A percentile compares a stretch with the other conserved stretches of the same genome.
phyloP scores from a whole-genome alignment of 139 green algal genomes.

The Coelastrella sp. region DNA sequence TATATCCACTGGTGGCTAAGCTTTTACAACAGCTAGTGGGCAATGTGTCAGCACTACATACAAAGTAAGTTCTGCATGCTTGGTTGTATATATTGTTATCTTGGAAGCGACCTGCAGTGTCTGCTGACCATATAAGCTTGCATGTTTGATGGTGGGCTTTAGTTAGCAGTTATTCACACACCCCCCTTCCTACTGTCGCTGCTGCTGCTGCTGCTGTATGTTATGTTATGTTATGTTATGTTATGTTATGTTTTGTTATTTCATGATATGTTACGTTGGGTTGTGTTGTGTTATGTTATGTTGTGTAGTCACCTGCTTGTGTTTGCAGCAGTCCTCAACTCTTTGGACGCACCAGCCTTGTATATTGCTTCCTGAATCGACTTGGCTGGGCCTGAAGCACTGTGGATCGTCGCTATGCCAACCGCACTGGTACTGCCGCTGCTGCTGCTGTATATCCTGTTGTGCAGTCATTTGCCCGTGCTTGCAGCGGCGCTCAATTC shows the following conservation, averaged over 20 bases:
- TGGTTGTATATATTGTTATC: not conserved
- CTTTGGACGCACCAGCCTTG: not conserved
- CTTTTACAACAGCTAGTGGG: not conserved
- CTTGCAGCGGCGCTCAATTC: too few relatives aligned
- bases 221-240: not conserved
- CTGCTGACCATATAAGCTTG: not conserved
- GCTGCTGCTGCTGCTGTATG: not conserved
- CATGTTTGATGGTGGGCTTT: not conserved
- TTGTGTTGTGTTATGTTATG: not conserved
- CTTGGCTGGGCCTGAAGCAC: too few relatives aligned
- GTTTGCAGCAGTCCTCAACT: not conserved
- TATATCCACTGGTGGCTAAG: not conserved
- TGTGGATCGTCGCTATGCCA: too few relatives aligned
- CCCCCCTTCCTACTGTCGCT: not conserved
- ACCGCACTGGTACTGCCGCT: too few relatives aligned
- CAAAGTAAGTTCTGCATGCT: not conserved
- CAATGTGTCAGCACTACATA: not conserved
- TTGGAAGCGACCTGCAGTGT: not conserved
- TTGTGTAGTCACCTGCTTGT: conserved; percentile 19
- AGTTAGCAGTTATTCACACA: not conserved
- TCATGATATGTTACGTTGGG: not conserved
- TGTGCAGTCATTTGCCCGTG: too few relatives aligned
- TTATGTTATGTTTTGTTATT: not conserved
- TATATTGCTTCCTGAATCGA: too few relatives aligned
- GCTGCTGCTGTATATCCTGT: too few relatives aligned